phyloP scores from a whole-genome alignment of 495 filamentous ascomycete species.

The Penicillium taxi region DNA sequence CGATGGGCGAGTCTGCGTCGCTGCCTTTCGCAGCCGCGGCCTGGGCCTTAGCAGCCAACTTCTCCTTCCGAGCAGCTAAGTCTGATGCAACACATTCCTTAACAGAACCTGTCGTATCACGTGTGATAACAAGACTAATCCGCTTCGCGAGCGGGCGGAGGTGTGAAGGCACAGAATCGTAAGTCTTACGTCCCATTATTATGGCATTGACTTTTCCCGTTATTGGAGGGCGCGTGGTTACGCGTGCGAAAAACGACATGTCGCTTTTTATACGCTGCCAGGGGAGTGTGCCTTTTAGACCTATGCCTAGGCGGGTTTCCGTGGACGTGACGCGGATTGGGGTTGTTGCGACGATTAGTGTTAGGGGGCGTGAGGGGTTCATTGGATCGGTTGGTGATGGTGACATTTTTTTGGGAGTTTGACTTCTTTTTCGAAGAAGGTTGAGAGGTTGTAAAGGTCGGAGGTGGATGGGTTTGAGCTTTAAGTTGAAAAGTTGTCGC shows the following conservation, averaged over 20 bases:
- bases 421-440: background rate
- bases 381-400: conserved; percentile 14
- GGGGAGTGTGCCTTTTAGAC: conserved; percentile 67
- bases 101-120: conserved; percentile 29
- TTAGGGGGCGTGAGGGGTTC: conserved; percentile 21
- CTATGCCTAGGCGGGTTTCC: conserved; percentile 70
- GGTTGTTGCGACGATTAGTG: conserved; percentile 40
- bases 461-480: background rate
- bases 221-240: conserved; percentile 58
- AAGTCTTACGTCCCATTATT: conserved; percentile 96
- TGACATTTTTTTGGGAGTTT: conserved; percentile 16
- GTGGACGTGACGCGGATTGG: conserved; percentile 22
- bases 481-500: conserved; percentile 1
- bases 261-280: conserved; percentile 84
- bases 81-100: conserved; percentile 18
- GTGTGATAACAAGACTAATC: conserved; percentile 69
- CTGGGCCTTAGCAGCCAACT: conserved; percentile 16
- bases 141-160: conserved; percentile 75
- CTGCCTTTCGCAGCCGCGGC: background rate
- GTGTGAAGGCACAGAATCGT: conserved; percentile 68
- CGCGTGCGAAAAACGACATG: conserved; percentile 89
- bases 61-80: conserved; percentile 16
- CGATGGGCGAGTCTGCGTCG: background rate
- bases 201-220: conserved; percentile 57
- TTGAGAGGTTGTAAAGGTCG: background rate